phyloP scores from a whole-genome alignment of 495 filamentous ascomycete species.

The Cladorrhinum samala region DNA sequence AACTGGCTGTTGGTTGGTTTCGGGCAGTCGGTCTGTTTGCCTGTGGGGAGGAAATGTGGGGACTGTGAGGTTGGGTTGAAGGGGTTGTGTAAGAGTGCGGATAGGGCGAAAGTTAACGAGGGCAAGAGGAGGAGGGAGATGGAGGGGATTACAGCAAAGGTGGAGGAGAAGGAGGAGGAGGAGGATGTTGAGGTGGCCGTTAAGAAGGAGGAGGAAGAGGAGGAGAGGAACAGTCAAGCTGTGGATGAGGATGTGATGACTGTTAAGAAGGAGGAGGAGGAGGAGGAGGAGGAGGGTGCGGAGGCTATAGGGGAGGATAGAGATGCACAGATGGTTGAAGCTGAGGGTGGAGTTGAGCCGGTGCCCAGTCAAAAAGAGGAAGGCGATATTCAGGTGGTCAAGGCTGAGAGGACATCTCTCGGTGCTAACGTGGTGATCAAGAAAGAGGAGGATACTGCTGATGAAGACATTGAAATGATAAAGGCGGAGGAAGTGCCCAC shows the following conservation, averaged over 20 bases:
- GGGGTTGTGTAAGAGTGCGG: slow-evolving; percentile 72
- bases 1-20: slow-evolving; percentile 88
- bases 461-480: neutral
- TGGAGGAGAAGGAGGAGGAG: slow-evolving; percentile 17
- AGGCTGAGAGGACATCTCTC: neutral
- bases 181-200: slow-evolving; percentile 29
- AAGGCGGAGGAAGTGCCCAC: neutral
- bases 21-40: slow-evolving; percentile 79
- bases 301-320: slow-evolving; percentile 10
- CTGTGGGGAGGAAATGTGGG: slow-evolving; percentile 72
- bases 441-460: neutral
- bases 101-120: slow-evolving; percentile 46
- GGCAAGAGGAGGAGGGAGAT: slow-evolving; percentile 36
- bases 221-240: slow-evolving; percentile 5
- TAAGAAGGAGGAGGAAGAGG: slow-evolving; percentile 21
- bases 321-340: neutral
- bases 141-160: no score
- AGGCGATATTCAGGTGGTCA: slow-evolving; percentile 7
- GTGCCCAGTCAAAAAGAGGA: neutral
- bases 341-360: slow-evolving; percentile 9
- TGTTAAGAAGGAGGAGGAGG: slow-evolving; percentile 13
- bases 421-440: neutral
- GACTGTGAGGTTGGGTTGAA: slow-evolving; percentile 70
- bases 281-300: slow-evolving; percentile 16
- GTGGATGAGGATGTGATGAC: neutral